A percentile compares a stretch with the other conserved stretches of the same genome.
Conservation (phyloP, 352 stramenopile species). For the Globisporangium solare region DNA sequence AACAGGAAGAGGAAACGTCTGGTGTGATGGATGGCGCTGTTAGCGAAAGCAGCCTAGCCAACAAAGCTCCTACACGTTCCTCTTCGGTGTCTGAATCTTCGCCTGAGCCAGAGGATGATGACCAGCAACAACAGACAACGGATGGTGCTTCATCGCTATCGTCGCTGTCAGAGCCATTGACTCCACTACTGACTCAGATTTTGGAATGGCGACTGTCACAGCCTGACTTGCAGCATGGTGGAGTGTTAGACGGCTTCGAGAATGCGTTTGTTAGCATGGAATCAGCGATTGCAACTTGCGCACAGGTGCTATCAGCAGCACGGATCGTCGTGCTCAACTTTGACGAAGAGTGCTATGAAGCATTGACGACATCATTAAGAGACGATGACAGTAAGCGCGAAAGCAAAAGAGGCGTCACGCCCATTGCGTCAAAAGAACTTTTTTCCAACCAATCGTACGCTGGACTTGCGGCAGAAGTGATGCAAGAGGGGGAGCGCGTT, state of each 20-base stretch:
- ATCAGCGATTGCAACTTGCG: slow-evolving; percentile 33
- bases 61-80: neutral
- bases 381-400: slow-evolving; percentile 6
- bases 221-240: slow-evolving; percentile 54
- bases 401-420: slow-evolving; percentile 6
- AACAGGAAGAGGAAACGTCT: slow-evolving; percentile 6
- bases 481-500: slow-evolving; percentile 4
- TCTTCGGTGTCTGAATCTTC: slow-evolving; percentile 7
- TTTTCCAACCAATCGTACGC: slow-evolving; percentile 8
- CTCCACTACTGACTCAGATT: slow-evolving; percentile 48
- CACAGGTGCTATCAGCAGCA: slow-evolving; percentile 26
- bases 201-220: slow-evolving; percentile 57
- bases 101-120: slow-evolving; percentile 15
- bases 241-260: slow-evolving; percentile 73
- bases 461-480: slow-evolving; percentile 5
- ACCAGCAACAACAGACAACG: neutral
- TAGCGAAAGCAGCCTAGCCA: neutral
- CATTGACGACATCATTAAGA: slow-evolving; percentile 20
- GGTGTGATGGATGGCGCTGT: neutral
- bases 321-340: slow-evolving; percentile 57
- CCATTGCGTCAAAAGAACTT: slow-evolving; percentile 5
- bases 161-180: slow-evolving; percentile 14
- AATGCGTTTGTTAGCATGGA: slow-evolving; percentile 46
- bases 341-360: slow-evolving; percentile 71
- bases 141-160: neutral